Conservation (phyloP, 331 rosid genomes). For the Arachis monticola region DNA sequence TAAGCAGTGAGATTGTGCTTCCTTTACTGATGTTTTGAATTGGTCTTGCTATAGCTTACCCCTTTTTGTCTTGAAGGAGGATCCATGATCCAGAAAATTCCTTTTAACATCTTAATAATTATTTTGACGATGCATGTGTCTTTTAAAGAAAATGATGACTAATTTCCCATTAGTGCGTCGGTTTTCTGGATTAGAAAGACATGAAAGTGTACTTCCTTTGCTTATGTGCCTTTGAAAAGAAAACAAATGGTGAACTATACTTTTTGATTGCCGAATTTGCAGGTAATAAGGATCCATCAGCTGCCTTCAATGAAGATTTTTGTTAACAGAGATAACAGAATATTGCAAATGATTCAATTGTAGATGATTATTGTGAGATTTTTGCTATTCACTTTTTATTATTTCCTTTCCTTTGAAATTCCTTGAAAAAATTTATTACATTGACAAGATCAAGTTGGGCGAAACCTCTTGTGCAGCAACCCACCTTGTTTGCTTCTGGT, state of each 20-base stretch:
- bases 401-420: slow-evolving; percentile 12
- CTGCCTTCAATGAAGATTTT: slow-evolving; percentile 24
- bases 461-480: slow-evolving; percentile 10
- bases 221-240: slow-evolving; percentile 88
- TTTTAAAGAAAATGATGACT: not conserved
- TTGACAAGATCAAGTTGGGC: not conserved
- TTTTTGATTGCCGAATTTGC: slow-evolving; percentile 98
- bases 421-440: slow-evolving; percentile 10
- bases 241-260: slow-evolving; percentile 89
- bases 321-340: too few relatives aligned
- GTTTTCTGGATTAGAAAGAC: slow-evolving; percentile 90
- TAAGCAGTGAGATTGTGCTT: not conserved
- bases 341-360: not conserved
- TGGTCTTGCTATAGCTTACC: not conserved
- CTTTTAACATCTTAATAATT: not conserved
- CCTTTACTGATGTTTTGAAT: not conserved
- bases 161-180: slow-evolving; percentile 57
- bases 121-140: not conserved
- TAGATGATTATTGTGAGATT: not conserved
- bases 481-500: not conserved
- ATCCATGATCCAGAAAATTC: not conserved
- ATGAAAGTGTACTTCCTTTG: slow-evolving; percentile 94
- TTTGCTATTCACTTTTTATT: not conserved
- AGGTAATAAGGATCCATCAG: slow-evolving; percentile 56
- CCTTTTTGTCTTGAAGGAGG: not conserved